These are phyloP conservation scores for Colletotrichum costaricense DNA, from an alignment of 2,329 filamentous ascomycete genomes.

Conservation along the genomic window DNA sequence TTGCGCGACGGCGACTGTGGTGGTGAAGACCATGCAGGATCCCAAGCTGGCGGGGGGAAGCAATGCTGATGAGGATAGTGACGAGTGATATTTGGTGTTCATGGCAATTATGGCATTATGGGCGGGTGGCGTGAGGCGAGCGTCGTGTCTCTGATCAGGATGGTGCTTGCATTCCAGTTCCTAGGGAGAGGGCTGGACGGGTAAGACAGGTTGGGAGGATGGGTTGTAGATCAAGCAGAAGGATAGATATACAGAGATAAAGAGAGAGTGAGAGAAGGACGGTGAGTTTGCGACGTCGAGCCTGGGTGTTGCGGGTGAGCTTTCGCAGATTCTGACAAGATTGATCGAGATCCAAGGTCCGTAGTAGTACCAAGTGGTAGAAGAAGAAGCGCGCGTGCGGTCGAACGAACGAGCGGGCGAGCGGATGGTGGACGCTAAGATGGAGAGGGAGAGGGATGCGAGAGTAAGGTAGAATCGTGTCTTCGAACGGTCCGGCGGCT, in stretches of 20 bases:
- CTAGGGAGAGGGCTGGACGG: slow-evolving; percentile 7
- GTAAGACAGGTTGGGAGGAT: slow-evolving; percentile 1
- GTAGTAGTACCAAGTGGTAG: not conserved
- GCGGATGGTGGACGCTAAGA: not conserved
- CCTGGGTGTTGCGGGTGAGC: not conserved
- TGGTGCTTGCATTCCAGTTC: slow-evolving; percentile 30
- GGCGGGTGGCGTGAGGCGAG: slow-evolving; percentile 15
- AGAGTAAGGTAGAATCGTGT: not conserved
- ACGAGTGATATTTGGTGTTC: slow-evolving; percentile 11
- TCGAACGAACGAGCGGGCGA: not conserved
- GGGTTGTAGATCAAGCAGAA: not conserved
- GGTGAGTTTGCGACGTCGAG: not conserved
- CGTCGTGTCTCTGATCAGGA: slow-evolving; percentile 26
- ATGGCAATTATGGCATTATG: slow-evolving; percentile 36
- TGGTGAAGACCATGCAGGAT: slow-evolving; percentile 32
- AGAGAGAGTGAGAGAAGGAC: not conserved
- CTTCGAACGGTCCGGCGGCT: not conserved
- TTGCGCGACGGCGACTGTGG: slow-evolving; percentile 36
- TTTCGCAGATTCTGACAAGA: not conserved
- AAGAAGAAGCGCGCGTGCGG: not conserved
- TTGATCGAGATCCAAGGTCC: not conserved
- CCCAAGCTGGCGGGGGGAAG: slow-evolving; percentile 24
- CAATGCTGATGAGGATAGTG: slow-evolving; percentile 31
- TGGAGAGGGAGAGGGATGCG: not conserved
- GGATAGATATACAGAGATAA: not conserved